Evolutionary conservation across 208 protist species (phyloP), one percentile per base, ranked within the genome.

Genomic region (Tetramitus jugosus): DNA sequence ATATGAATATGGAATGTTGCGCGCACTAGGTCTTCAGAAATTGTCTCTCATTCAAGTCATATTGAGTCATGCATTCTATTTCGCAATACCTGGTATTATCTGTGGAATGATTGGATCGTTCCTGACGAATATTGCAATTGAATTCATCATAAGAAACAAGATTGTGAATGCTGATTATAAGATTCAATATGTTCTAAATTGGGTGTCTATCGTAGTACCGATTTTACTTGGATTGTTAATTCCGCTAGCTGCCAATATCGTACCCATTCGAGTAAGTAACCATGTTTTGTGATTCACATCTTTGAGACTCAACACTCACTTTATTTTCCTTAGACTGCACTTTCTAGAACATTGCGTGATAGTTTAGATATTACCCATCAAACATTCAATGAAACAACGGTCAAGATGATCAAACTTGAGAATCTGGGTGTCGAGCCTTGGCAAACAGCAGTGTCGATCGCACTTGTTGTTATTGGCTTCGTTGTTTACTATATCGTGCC

Each of bases 1-100:
- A 64, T 98, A 94, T 83, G 95, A 98, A 81, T 90, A 97, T 76
- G 94, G 94, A 74, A 97, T 98, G 93, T 82, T 98, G 2, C 82
- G 95, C 42, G 91, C 94, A 8, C 85, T 96, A 60, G 95, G 95
- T 62, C 90, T 98, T 85, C 67, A 77, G 31, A 85, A 90, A 56
- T 69, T 62, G 3, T 84, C 85, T 8, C 79, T 98, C n/a, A 85
- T 94, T n/a, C 39, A 80, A 6, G 78, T 98, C 8, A 77, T 97
- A 13, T 46, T 88, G 31, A 76, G 67, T 23, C 89, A 95, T 81
- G 87, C 91, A 1, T n/a, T 95, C 17, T 82, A 80, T 71, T 97
- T 97, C 83, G 86, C 89, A 53, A 17, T 97, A 0, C 94, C 94
- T 10, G 94, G 91, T 46, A 87, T 94, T 23, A 39, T 80, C 3